Evolutionary conservation across 2,329 filamentous ascomycete species (phyloP).

Genomic region (Alternaria conjuncta): DNA sequence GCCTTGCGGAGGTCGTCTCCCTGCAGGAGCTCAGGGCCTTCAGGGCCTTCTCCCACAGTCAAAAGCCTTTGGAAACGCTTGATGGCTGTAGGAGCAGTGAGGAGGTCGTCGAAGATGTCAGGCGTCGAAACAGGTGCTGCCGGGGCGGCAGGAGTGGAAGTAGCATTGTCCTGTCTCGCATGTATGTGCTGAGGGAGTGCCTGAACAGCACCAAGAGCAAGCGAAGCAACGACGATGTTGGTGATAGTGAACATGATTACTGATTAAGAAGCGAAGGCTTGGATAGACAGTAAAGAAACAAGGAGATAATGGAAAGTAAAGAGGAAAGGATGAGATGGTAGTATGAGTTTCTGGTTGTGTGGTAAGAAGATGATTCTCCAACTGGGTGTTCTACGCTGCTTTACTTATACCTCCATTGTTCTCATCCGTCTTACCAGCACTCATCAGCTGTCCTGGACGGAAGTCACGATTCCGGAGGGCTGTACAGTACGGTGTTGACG

Average conservation of each 20-base stretch:
- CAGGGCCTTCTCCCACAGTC: conserved; percentile 27
- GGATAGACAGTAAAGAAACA: conserved; percentile 28
- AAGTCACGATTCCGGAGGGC: conserved; percentile 13
- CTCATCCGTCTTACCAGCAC: not conserved
- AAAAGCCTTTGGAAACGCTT: conserved; percentile 50
- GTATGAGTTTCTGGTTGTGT: conserved; percentile 35
- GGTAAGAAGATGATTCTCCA: conserved; percentile 33
- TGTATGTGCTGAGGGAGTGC: conserved; percentile 34
- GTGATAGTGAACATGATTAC: conserved; percentile 45
- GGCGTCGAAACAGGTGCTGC: conserved; percentile 15
- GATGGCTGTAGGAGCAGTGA: conserved; percentile 44
- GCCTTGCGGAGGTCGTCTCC: conserved; percentile 37
- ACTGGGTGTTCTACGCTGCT: not conserved
- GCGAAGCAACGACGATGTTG: conserved; percentile 42
- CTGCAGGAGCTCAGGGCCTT: conserved; percentile 30
- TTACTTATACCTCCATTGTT: conserved; percentile 34
- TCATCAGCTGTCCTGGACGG: conserved; percentile 8
- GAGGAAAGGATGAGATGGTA: conserved; percentile 23
- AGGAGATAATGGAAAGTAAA: conserved; percentile 21
- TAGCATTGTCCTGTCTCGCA: not conserved
- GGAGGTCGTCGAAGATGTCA: conserved; percentile 40
- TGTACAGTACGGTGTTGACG: conserved; percentile 14
- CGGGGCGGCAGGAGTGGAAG: conserved; percentile 7
- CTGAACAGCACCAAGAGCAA: conserved; percentile 40
- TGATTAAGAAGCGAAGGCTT: conserved; percentile 26